Percentiles rank a stretch among this genome's conserved stretches.
Evolutionary conservation across 2,329 filamentous ascomycete genomes (phyloP).

Genomic region (Colletotrichum sp.): DNA sequence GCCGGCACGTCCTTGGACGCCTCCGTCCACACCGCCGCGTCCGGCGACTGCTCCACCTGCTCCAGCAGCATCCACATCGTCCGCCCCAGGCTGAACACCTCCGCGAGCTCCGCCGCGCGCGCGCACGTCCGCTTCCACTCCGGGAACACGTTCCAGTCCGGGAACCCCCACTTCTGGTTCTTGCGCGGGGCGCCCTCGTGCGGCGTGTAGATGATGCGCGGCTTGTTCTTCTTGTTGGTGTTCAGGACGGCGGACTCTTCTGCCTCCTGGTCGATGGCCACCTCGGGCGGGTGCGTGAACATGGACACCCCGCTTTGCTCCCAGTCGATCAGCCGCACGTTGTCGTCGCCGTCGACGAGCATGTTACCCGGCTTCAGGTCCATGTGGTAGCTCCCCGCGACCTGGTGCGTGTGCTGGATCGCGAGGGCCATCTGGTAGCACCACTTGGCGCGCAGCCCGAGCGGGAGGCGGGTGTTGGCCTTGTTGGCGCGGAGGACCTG

Average conservation of each 20-base stretch:
- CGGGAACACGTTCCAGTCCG: conserved; percentile 24
- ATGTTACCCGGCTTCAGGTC: conserved; percentile 35
- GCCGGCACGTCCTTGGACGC: conserved; percentile 11
- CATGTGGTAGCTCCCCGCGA: conserved; percentile 30
- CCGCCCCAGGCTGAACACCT: conserved; percentile 25
- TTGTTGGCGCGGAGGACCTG: conserved; percentile 21
- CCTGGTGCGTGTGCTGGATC: conserved; percentile 24
- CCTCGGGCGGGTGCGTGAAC: conserved; percentile 23
- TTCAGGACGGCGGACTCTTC: neutral
- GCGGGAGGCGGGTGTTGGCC: conserved; percentile 6
- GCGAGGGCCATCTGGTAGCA: conserved; percentile 28
- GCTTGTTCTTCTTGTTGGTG: neutral
- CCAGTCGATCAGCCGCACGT: conserved; percentile 29
- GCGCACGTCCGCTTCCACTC: conserved; percentile 23
- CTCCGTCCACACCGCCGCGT: conserved; percentile 6
- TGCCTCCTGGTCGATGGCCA: conserved; percentile 19
- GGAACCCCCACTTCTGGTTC: conserved; percentile 19
- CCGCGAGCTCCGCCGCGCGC: conserved; percentile 23
- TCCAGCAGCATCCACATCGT: conserved; percentile 26
- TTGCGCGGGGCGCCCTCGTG: conserved; percentile 9
- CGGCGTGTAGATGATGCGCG: conserved; percentile 20
- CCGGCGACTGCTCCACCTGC: conserved; percentile 17
- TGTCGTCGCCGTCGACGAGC: conserved; percentile 22
- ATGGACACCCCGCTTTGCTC: conserved; percentile 29
- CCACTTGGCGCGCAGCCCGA: conserved; percentile 25